Conservation (phyloP, 768 basidiomycete species). For the Tricholoma saponaceum region DNA sequence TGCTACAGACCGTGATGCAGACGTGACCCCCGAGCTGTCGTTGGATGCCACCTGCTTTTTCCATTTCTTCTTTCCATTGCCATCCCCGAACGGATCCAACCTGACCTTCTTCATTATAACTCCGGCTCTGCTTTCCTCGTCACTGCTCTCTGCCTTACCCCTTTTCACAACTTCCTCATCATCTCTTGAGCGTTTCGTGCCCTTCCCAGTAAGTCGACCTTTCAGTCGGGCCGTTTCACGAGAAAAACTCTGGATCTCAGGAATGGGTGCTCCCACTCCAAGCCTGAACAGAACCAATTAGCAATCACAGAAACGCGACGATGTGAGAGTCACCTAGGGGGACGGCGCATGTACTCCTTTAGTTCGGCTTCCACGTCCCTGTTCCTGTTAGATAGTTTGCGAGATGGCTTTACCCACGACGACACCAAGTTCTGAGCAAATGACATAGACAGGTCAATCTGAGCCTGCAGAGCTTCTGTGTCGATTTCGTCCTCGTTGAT, state of each 20-base stretch:
- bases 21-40: neutral
- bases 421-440: constrained; percentile 69
- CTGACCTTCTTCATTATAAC: constrained; percentile 57
- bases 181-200: constrained; percentile 44
- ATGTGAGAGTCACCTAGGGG: constrained; percentile 51
- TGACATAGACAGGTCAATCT: constrained; percentile 77
- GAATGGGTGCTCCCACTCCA: constrained; percentile 68
- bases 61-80: constrained; percentile 43
- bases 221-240: constrained; percentile 63
- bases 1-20: neutral
- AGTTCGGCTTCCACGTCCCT: constrained; percentile 50
- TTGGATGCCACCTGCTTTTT: constrained; percentile 19
- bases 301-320: constrained; percentile 1
- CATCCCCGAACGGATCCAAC: constrained; percentile 52
- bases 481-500: constrained; percentile 57
- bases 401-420: constrained; percentile 68
- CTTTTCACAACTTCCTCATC: constrained; percentile 29
- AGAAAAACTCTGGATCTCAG: constrained; percentile 39
- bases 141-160: constrained; percentile 26
- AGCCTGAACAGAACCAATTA: constrained; percentile 39
- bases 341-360: constrained; percentile 63
- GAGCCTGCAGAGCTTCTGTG: constrained; percentile 69
- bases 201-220: constrained; percentile 47
- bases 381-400: constrained; percentile 32
- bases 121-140: constrained; percentile 56